Base-by-base conservation (phyloP, 2,329 filamentous ascomycete species). In the Cryoendolithus antarcticus region DNA sequence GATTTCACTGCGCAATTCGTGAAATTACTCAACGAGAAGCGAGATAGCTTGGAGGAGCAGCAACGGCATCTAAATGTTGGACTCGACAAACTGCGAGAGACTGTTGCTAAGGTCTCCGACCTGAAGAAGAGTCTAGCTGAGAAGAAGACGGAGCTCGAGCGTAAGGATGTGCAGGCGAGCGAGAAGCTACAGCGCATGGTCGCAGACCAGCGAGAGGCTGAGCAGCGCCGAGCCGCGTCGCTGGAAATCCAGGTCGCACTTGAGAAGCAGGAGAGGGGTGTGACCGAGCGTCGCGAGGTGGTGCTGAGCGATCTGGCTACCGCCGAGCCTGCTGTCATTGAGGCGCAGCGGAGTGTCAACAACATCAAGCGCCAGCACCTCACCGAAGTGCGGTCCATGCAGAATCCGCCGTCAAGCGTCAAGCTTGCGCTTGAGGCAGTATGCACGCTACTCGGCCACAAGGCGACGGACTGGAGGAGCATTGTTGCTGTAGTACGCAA, bases 1-100 rank as follows among this genome's bases (percentile, higher is more conserved):
- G 93, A 98, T 60, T 98, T 98, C 54, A 89, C 98, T 42, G 85
- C 86, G 30, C 91, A 99, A 58, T 99, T 95, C 58, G 88, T 95
- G 61, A 91, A 84, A 61, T 71, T 99, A 4, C 96, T 96, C 65
- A 93, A 88, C 46, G 91, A 98, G 63, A 98, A 99, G 69, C 83
- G 93, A 9, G 91, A 96, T 60, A 91, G 98, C 57, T 74, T 99
- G 1, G 91, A 99, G 62, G 91, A 99, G 59, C 91, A 99, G 61
- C 91, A 99, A 59, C 82, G 91, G 24, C 91, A 99, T 72, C 71
- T 99, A 46, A 98, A 98, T 54, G 88, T 96, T 41, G 93, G 91
- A 70, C 74, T 99, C 2, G 91, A 98, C 67, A 99, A 99, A 62
- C 71, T 99, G 21, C 77, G 85, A 50, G 91, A 96, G 63, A 98